These are phyloP conservation scores for Diplodia sapinea DNA, from an alignment of 2,329 filamentous ascomycete genomes.

Conservation along the genomic window DNA sequence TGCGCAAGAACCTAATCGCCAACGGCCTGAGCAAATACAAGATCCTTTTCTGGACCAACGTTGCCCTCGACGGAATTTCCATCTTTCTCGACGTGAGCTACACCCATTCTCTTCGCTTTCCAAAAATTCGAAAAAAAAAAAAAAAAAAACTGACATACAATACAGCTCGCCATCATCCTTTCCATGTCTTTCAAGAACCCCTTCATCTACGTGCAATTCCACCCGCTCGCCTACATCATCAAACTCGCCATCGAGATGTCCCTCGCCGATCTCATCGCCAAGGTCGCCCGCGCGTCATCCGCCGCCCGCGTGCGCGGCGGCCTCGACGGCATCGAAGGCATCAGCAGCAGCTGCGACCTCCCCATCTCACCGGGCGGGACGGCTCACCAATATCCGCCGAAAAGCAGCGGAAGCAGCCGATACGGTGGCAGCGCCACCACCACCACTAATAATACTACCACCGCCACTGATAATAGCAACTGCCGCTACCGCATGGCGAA, in stretches of 20 bases:
- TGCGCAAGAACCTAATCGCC: slow-evolving; percentile 38
- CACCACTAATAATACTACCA: background rate
- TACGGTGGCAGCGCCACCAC: too few species aligned
- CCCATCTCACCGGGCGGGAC: background rate
- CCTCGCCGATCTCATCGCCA: slow-evolving; percentile 51
- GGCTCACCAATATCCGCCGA: background rate
- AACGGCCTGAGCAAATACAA: slow-evolving; percentile 41
- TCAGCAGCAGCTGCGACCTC: background rate
- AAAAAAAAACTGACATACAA: background rate
- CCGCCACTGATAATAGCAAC: background rate
- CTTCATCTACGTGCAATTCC: slow-evolving; percentile 47
- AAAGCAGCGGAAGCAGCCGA: background rate
- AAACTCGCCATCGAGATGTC: slow-evolving; percentile 48
- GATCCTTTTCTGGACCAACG: slow-evolving; percentile 39
- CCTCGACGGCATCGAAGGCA: background rate
- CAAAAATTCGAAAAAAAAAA: background rate
- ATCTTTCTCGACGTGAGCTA: slow-evolving; percentile 37
- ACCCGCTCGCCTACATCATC: slow-evolving; percentile 49
- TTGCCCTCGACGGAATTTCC: slow-evolving; percentile 38
- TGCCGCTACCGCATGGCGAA: background rate
- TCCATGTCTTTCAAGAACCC: slow-evolving; percentile 49
- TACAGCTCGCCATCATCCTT: slow-evolving; percentile 45
- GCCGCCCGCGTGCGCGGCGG: background rate
- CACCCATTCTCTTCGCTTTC: background rate
- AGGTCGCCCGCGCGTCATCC: slow-evolving; percentile 40